phyloP scores from a whole-genome alignment of 192 early-diverging fungal genomes.

The Rhizoclosmatium sp. region DNA sequence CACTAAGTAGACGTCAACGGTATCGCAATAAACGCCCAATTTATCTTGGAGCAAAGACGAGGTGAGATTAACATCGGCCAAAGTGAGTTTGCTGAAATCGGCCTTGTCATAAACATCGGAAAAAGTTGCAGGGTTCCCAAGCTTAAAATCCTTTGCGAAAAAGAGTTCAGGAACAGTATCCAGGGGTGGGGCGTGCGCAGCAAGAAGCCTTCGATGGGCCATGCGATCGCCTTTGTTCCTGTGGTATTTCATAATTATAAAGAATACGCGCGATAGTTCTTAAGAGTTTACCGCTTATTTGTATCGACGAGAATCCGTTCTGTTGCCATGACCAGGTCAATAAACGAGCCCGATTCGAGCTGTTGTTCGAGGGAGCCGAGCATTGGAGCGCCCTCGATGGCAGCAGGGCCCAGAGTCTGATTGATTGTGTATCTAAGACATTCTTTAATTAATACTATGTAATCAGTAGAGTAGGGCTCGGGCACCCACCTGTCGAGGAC shows the following conservation, averaged over 20 bases:
- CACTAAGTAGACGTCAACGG: conserved; percentile 91
- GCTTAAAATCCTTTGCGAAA: conserved; percentile 82
- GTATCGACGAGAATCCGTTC: conserved; percentile 28
- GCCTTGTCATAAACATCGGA: conserved; percentile 80
- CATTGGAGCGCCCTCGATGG: conserved; percentile 64
- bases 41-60: conserved; percentile 87
- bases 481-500: conserved; percentile 82
- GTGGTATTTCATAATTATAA: neutral
- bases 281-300: neutral
- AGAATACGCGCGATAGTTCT: neutral
- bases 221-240: conserved; percentile 1
- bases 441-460: conserved; percentile 46
- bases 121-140: conserved; percentile 91
- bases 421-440: conserved; percentile 13
- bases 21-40: conserved; percentile 89
- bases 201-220: conserved; percentile 56
- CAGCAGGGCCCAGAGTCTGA: conserved; percentile 37
- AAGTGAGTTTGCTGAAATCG: conserved; percentile 58
- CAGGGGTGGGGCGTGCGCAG: conserved; percentile 74
- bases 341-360: conserved; percentile 20
- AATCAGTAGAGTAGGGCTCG: conserved; percentile 51
- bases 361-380: conserved; percentile 35
- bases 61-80: conserved; percentile 60
- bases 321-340: conserved; percentile 27
- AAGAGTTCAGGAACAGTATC: conserved; percentile 89